Conservation (phyloP, 257 asterid species). For the Striga asiatica region DNA sequence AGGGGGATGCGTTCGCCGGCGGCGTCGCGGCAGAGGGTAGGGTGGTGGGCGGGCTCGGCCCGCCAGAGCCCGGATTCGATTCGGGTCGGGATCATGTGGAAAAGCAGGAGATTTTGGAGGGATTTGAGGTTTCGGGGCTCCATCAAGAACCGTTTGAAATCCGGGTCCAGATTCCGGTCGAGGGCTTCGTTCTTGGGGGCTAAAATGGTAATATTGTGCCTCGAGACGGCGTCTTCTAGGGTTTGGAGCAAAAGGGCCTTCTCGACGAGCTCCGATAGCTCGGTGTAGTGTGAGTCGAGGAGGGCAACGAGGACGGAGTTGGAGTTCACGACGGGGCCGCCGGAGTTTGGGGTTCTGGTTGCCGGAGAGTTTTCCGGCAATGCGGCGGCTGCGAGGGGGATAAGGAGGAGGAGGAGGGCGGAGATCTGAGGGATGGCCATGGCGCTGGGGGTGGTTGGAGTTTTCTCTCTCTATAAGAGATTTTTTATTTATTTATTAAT, state of each 20-base stretch:
- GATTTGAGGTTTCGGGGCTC: constrained; percentile 84
- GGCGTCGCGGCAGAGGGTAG: constrained; percentile 45
- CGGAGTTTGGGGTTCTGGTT: constrained; percentile 5
- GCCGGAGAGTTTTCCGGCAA: constrained; percentile 38
- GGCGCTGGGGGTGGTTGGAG: constrained; percentile 23
- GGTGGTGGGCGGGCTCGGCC: constrained; percentile 13
- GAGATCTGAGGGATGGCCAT: constrained; percentile 65
- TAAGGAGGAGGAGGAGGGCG: constrained; percentile 28
- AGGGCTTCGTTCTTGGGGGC: constrained; percentile 86
- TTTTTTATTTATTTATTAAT: neutral
- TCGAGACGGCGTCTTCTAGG: constrained; percentile 68
- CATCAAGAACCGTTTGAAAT: constrained; percentile 68
- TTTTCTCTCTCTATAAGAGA: constrained; percentile 13
- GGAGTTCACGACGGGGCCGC: constrained; percentile 62
- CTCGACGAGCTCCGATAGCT: constrained; percentile 81
- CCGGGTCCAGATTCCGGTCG: constrained; percentile 80
- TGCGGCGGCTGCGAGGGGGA: constrained; percentile 31
- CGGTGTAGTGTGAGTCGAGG: constrained; percentile 82
- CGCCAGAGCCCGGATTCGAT: constrained; percentile 43
- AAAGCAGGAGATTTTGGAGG: constrained; percentile 60
- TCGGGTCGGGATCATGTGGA: constrained; percentile 76
- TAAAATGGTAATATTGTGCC: constrained; percentile 75
- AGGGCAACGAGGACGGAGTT: constrained; percentile 86
- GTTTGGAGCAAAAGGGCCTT: constrained; percentile 78
- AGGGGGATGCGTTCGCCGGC: constrained; percentile 27